Conservation (phyloP, 345 rosid genomes). For the Eucalyptus brandiana region DNA sequence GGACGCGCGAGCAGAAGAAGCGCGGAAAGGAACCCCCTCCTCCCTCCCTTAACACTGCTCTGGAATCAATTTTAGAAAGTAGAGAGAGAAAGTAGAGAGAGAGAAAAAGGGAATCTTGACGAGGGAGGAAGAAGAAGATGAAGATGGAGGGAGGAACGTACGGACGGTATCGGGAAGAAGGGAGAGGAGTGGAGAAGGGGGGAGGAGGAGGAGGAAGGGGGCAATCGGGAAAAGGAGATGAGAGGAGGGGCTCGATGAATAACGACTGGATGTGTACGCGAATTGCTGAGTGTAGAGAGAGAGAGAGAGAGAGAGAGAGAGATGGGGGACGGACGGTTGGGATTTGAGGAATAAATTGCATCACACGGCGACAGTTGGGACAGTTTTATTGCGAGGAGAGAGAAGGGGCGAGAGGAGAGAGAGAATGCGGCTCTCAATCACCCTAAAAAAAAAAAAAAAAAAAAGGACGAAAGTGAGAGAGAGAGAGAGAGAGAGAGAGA, state of each 20-base stretch:
- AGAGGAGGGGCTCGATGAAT: neutral
- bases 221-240: neutral
- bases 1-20: neutral
- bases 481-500: neutral
- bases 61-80: neutral
- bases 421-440: slow-evolving; percentile 3
- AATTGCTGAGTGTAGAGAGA: neutral
- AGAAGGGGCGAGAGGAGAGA: neutral
- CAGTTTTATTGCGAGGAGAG: neutral
- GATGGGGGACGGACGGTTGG: slow-evolving; percentile 1
- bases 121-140: neutral
- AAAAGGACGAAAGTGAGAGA: neutral
- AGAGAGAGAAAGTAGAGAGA: neutral
- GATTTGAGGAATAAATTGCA: slow-evolving; percentile 2
- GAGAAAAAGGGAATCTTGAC: neutral
- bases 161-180: neutral
- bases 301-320: neutral
- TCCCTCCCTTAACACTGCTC: neutral
- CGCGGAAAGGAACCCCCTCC: neutral
- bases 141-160: neutral
- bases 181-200: neutral
- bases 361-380: slow-evolving; percentile 17
- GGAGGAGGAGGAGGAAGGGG: no score
- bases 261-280: neutral
- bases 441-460: neutral